These are phyloP conservation scores for Torulaspora franciscae DNA, from an alignment of 805 yeast species.

Conservation along the genomic window DNA sequence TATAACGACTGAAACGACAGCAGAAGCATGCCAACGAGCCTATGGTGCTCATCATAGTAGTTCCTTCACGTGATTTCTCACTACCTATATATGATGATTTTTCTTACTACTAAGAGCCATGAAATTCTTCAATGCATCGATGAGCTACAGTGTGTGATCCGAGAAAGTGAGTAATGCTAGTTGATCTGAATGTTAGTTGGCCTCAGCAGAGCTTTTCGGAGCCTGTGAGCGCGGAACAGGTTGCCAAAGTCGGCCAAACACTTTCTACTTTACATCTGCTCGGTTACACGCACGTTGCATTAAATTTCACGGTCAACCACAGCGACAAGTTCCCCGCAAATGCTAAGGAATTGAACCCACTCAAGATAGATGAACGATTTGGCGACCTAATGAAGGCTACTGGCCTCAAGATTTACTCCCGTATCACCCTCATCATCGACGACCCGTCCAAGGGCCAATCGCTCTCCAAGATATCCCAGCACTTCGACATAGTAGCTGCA, in stretches of 20 bases:
- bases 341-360: slow-evolving; percentile 41
- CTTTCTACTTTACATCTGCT: slow-evolving; percentile 50
- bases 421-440: slow-evolving; percentile 71
- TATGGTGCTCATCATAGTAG: neutral
- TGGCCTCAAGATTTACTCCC: slow-evolving; percentile 50
- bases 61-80: slow-evolving; percentile 3
- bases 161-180: slow-evolving; percentile 38
- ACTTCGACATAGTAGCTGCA: slow-evolving; percentile 76
- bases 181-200: slow-evolving; percentile 72
- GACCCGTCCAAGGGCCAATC: slow-evolving; percentile 74
- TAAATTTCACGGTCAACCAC: slow-evolving; percentile 58
- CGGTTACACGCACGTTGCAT: slow-evolving; percentile 73
- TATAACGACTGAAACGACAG: slow-evolving; percentile 1
- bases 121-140: neutral
- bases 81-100: neutral
- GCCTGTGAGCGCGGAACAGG: slow-evolving; percentile 41
- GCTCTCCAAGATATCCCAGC: slow-evolving; percentile 32
- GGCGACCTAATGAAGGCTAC: slow-evolving; percentile 32
- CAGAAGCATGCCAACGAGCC: neutral
- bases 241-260: slow-evolving; percentile 44
- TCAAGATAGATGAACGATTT: slow-evolving; percentile 31
- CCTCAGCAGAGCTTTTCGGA: slow-evolving; percentile 49
- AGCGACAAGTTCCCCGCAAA: slow-evolving; percentile 49
- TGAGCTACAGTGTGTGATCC: neutral
- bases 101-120: neutral